phyloP scores from a whole-genome alignment of 306 rosid species.

The Castanopsis chinensis region DNA sequence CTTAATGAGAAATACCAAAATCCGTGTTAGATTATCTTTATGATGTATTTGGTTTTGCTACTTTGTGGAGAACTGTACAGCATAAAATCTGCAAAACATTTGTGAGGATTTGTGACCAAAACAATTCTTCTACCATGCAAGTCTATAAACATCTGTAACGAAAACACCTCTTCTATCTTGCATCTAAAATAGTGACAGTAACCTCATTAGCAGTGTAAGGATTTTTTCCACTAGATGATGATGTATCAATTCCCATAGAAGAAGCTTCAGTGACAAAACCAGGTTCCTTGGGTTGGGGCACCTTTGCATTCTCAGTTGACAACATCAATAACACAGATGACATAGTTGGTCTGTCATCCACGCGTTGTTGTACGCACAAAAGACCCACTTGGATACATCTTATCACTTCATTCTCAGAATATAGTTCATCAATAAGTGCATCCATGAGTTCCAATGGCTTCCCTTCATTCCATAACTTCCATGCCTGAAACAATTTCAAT shows the following conservation, averaged over 20 bases:
- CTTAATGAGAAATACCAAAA: too few relatives aligned
- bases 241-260: constrained; percentile 31
- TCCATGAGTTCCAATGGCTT: constrained; percentile 43
- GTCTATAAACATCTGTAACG: too few relatives aligned
- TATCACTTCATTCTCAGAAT: constrained; percentile 11
- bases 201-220: constrained; percentile 25
- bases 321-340: constrained; percentile 41
- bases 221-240: constrained; percentile 24
- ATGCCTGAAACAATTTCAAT: constrained; percentile 38
- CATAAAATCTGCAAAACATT: too few relatives aligned
- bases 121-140: too few relatives aligned
- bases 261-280: constrained; percentile 34
- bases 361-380: constrained; percentile 42
- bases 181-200: constrained; percentile 27
- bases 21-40: too few relatives aligned
- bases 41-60: too few relatives aligned
- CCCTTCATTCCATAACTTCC: constrained; percentile 59
- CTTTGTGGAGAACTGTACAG: too few relatives aligned
- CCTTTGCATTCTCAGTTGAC: constrained; percentile 28
- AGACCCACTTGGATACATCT: constrained; percentile 53
- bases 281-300: constrained; percentile 39
- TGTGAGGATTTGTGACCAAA: too few relatives aligned
- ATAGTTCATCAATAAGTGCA: constrained; percentile 23
- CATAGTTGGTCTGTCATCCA: constrained; percentile 59
- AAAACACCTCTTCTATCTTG: too few relatives aligned